phyloP scores from a whole-genome alignment of 2,329 filamentous ascomycete genomes.

The Penicillium sp. region DNA sequence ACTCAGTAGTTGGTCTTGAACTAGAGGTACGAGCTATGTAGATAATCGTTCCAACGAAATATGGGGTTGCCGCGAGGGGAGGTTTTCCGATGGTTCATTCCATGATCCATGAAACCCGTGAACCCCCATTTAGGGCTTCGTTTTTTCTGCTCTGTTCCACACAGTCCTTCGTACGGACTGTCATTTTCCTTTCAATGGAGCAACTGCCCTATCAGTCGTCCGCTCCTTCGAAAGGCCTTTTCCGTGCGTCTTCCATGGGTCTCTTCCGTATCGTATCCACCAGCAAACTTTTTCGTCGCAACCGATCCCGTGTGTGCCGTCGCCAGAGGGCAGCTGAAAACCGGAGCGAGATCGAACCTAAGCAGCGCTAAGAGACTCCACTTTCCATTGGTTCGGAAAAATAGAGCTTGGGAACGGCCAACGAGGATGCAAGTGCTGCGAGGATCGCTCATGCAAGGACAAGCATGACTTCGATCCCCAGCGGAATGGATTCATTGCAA shows the following conservation, averaged over 20 bases:
- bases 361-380: conserved; percentile 26
- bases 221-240: conserved; percentile 6
- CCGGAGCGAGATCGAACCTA: conserved; percentile 34
- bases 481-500: conserved; percentile 10
- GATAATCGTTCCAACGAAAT: too few relatives aligned
- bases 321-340: conserved; percentile 20
- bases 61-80: too few relatives aligned
- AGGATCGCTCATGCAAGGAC: conserved; percentile 20
- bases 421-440: conserved; percentile 26
- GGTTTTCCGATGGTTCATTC: too few relatives aligned
- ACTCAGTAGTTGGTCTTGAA: neutral
- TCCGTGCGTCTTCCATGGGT: conserved; percentile 24
- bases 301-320: conserved; percentile 24
- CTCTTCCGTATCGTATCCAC: conserved; percentile 20
- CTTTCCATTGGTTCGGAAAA: conserved; percentile 34
- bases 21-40: too few relatives aligned
- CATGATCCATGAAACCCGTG: neutral
- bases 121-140: neutral
- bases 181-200: too few relatives aligned
- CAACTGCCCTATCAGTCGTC: too few relatives aligned
- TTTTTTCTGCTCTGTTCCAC: too few relatives aligned
- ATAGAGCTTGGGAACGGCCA: conserved; percentile 26
- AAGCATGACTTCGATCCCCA: conserved; percentile 11
- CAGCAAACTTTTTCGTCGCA: conserved; percentile 15
- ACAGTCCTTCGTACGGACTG: too few relatives aligned